These are phyloP conservation scores for Psilocybe mexicana DNA, from an alignment of 1,284 basidiomycete species.

Conservation along the genomic window DNA sequence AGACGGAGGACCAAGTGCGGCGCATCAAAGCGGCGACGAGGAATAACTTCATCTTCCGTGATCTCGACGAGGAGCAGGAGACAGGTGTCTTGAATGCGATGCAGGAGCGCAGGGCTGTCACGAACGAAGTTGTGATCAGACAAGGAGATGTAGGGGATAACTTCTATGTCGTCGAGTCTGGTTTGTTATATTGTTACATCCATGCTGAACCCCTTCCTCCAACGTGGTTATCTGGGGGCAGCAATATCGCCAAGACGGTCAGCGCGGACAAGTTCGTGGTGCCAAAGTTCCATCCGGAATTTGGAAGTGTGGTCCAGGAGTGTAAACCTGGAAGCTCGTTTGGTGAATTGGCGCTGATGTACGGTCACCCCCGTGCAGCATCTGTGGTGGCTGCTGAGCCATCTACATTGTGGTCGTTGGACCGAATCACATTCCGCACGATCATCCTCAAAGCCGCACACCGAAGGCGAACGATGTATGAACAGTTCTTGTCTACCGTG, in stretches of 20 bases:
- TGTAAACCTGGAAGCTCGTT: constrained; percentile 89
- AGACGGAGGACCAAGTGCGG: constrained; percentile 82
- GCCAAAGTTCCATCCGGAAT: constrained; percentile 65
- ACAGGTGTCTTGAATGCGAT: constrained; percentile 93
- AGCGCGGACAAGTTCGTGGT: constrained; percentile 54
- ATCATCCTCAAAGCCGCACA: constrained; percentile 91
- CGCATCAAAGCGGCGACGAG: constrained; percentile 88
- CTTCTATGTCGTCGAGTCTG: constrained; percentile 96
- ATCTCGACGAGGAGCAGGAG: constrained; percentile 96
- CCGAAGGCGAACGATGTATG: constrained; percentile 91
- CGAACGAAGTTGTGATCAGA: constrained; percentile 87
- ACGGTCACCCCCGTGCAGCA: constrained; percentile 94
- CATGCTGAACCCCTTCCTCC: constrained; percentile 64
- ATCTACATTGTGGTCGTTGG: constrained; percentile 92
- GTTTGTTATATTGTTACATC: constrained; percentile 87
- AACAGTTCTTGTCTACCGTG: constrained; percentile 92
- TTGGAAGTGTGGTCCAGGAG: constrained; percentile 83
- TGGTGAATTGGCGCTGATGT: constrained; percentile 97
- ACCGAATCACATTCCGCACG: constrained; percentile 98
- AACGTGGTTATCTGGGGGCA: constrained; percentile 47
- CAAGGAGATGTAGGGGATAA: constrained; percentile 97
- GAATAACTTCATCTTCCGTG: constrained; percentile 93
- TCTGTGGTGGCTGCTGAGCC: constrained; percentile 86
- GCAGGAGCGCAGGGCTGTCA: constrained; percentile 80
- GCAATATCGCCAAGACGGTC: constrained; percentile 34